Evolutionary conservation across 495 filamentous ascomycete species (phyloP), one percentile per base, ranked within the genome.

Genomic region (Xylaria telfairii): DNA sequence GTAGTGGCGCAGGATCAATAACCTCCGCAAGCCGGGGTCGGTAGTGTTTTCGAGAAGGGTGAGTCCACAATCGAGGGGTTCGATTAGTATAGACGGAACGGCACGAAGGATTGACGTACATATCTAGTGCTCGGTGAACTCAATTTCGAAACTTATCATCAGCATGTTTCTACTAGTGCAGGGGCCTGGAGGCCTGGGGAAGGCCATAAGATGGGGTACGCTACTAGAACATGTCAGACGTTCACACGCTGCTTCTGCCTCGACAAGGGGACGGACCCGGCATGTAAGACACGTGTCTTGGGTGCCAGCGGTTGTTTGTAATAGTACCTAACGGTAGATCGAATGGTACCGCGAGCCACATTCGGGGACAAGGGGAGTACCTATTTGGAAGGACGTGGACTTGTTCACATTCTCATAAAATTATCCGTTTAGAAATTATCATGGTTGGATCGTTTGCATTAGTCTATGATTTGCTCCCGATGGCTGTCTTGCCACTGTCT

Each of bases 1-100:
- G 30, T 53, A 41, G 56, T 66, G 56, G 57, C 42, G 67, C 44
- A 69, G 56, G 67, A 69, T 69, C 67, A 69, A 69, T 61, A 69
- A 62, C 67, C 49, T 53, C 47, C 65, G 51, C 34, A 39, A 59
- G 51, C 51, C 51, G 51, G 65, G 49, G 26, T 59, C 65, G 51
- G 65, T 59, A 67, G 65, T 59, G 37, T n/a, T 44, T 56, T 67
- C 37, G 39, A 68, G 39, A 49, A 47, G 26, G 26, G 10, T 32
- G 39, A 49, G 66, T 24, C 9, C 39, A 56, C 2, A 37, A 32
- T 47, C 28, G 41, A 62, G 41, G 47, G 41, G 34, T 21, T 60
- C 59, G 34, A 54, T 62, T 63, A 63, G n/a, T n/a, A n/a, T n/a
- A n/a, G 37, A n/a, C 67, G 46, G 57, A 42, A 42, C 67, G 37